Evolutionary conservation across 192 early-diverging fungal species (phyloP).

Genomic region (Coemansia sp.): DNA sequence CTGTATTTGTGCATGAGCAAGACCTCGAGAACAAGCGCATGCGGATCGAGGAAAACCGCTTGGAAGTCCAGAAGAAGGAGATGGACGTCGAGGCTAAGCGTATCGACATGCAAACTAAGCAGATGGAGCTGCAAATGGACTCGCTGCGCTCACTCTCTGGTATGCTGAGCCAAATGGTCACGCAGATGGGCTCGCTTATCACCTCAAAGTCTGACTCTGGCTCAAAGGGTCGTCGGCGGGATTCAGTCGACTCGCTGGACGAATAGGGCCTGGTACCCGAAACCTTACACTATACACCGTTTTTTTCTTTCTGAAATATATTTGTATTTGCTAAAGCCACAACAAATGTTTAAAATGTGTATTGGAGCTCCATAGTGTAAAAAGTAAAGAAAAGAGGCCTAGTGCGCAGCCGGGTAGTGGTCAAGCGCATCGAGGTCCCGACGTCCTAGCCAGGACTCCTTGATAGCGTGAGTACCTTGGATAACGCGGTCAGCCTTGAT

Average conservation of each 20-base stretch:
- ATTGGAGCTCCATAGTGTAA: neutral
- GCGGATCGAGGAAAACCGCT: conserved; percentile 31
- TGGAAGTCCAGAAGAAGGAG: conserved; percentile 38
- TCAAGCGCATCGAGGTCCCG: conserved; percentile 49
- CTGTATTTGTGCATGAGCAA: conserved; percentile 38
- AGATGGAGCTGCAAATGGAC: conserved; percentile 43
- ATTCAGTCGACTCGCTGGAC: neutral
- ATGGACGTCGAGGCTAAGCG: conserved; percentile 38
- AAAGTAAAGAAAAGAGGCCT: neutral
- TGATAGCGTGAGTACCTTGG: conserved; percentile 30
- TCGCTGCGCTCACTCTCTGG: conserved; percentile 24
- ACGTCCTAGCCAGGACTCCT: conserved; percentile 40
- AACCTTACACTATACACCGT: neutral
- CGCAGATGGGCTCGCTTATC: conserved; percentile 11
- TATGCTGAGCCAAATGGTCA: conserved; percentile 28
- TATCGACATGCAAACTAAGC: conserved; percentile 19
- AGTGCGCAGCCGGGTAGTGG: conserved; percentile 26
- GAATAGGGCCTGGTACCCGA: neutral
- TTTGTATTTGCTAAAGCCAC: neutral
- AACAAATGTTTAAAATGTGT: neutral
- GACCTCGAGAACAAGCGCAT: conserved; percentile 37
- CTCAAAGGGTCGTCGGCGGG: conserved; percentile 3
- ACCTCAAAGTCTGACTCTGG: neutral
- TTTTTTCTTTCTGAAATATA: neutral
- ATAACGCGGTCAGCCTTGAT: conserved; percentile 48